These are phyloP conservation scores for Balamuthia mandrillaris DNA, from an alignment of 208 protist species.

Conservation along the genomic window DNA sequence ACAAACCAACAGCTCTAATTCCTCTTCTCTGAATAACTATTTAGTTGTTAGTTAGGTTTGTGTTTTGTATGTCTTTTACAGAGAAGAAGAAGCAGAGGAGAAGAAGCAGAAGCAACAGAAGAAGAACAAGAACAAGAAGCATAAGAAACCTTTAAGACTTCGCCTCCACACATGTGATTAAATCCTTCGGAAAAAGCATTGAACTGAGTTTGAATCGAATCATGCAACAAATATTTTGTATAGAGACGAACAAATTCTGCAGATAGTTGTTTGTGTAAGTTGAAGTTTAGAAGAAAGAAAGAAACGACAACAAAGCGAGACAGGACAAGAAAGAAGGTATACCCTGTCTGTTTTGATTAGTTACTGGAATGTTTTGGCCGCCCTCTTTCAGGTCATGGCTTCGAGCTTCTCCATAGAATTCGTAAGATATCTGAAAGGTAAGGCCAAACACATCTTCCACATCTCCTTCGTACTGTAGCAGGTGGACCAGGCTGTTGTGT, in stretches of 20 bases:
- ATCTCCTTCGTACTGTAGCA: constrained; percentile 66
- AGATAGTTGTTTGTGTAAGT: not conserved
- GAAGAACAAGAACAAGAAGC: not conserved
- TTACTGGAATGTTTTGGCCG: not conserved
- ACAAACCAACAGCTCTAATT: constrained; percentile 54
- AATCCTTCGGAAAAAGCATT: not conserved
- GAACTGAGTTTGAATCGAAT: not conserved
- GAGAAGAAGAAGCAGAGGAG: too few relatives aligned
- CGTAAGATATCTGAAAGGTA: constrained; percentile 60
- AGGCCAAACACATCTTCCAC: constrained; percentile 69
- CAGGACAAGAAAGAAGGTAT: not conserved
- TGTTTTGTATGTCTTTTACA: too few relatives aligned
- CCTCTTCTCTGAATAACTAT: not conserved
- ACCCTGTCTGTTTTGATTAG: not conserved
- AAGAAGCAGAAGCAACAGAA: too few relatives aligned
- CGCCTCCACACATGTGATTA: not conserved
- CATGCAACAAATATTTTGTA: not conserved
- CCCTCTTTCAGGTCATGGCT: too few relatives aligned
- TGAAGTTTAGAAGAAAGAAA: not conserved
- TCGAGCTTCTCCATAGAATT: too few relatives aligned
- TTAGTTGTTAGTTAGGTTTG: not conserved
- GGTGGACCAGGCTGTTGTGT: constrained; percentile 38
- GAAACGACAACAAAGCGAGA: not conserved
- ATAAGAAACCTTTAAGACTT: not conserved
- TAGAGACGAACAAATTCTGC: not conserved